Conservation (phyloP, 805 yeast genomes). For the Kodamaea kaohsiungensis region DNA sequence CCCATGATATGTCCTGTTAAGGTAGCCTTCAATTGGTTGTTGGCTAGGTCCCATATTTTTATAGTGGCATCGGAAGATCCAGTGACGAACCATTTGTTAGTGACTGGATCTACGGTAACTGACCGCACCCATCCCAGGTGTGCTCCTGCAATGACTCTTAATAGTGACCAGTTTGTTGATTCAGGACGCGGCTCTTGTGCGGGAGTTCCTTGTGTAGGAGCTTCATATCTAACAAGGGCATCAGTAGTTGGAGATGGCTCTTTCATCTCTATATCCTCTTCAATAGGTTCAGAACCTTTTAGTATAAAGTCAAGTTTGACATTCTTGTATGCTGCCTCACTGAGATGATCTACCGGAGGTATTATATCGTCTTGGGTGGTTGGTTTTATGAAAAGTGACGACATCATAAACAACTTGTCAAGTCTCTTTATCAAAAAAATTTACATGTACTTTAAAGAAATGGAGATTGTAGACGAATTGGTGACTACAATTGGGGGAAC, state of each 20-base stretch:
- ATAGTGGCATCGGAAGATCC: constrained; percentile 89
- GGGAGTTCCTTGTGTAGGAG: not conserved
- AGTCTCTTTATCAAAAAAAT: not conserved
- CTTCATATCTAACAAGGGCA: not conserved
- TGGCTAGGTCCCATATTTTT: constrained; percentile 87
- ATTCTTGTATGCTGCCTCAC: constrained; percentile 33
- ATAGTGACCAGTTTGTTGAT: constrained; percentile 56
- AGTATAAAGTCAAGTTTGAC: constrained; percentile 27
- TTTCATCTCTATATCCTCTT: not conserved
- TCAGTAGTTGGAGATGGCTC: not conserved
- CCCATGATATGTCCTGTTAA: constrained; percentile 91
- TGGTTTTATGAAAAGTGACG: not conserved
- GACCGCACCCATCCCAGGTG: constrained; percentile 92
- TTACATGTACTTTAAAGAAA: not conserved
- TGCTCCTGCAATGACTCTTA: constrained; percentile 73
- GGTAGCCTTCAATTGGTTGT: constrained; percentile 68
- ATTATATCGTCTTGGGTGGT: constrained; percentile 8
- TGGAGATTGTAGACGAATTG: constrained; percentile 7
- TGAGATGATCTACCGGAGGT: constrained; percentile 31
- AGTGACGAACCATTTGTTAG: constrained; percentile 87
- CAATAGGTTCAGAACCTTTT: constrained; percentile 5
- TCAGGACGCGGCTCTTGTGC: not conserved
- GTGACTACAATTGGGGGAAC: not conserved
- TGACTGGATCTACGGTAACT: constrained; percentile 75
- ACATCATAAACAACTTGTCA: not conserved